Base-by-base conservation (phyloP, 805 yeast genomes). In the Wickerhamiella spandovensis region DNA sequence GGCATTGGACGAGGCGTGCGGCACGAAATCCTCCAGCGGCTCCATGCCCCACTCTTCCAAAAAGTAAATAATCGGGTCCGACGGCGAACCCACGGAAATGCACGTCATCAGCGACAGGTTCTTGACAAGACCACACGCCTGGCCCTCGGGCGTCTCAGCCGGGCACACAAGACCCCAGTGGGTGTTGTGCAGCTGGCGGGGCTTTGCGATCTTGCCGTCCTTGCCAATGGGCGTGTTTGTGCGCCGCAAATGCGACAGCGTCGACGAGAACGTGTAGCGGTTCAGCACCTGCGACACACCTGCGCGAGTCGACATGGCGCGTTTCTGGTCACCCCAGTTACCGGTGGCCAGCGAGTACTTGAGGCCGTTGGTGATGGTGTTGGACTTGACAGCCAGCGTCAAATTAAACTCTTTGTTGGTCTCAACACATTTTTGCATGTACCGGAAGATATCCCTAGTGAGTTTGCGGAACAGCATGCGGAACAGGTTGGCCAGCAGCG, bases 131-230 rank as follows among this genome's bases (percentile, higher is more conserved):
- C 99, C 99, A 84, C 99, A 92, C 35, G 99, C 98, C 72, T 92
- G 99, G 64, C 99, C 99, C 74, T 92, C 99, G 2, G 99, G 99
- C 17, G 99, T 92, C 70, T 92, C 99, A 22, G 99, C 99, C 48
- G 99, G 99, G 72, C 99, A 92, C 44, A 92, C 97, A 61, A 92
- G 77, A 63, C 99, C 99, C 99, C 99, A 92, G 71, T 92, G 99
- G 28, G 98, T 92, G 68, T 92, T 92, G 72, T 92, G 99, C 64
- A 92, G 76, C 72, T 92, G 99, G 73, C 99, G 89, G 45, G 99
- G 99, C 63, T 92, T 88, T 45, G 98, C 98, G 57, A 92, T 77
- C 69, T 92, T 92, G 74, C 98, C 98, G 69, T 92, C 99, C 74
- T 97, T 83, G 53, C 99, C 99, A 67, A 92, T 92, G 42, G 98